Base-by-base conservation (phyloP, 305 asterid genomes). In the Striga hermonthica region DNA sequence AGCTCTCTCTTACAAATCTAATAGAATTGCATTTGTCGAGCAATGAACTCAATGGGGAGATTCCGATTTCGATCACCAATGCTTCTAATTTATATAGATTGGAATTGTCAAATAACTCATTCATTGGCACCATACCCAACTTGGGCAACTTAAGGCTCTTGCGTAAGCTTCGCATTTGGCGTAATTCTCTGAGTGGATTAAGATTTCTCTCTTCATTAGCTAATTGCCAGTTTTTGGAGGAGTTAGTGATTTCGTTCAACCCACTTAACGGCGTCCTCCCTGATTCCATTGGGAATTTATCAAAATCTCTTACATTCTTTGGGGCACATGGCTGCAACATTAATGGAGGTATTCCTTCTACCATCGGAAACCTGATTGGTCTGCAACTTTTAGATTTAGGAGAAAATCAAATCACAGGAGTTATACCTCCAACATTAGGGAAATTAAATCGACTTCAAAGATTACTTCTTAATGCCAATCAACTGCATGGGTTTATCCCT, bases 221-320 rank as follows among this genome's bases (percentile, higher is more conserved):
- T 4, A 57, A 66, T 34, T 74, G 82, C 40, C 60, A 13, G 52
- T 4, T 53, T 15, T 36, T 74, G 68, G 10, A 31, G 7, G 0
- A n/a, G 1, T 4, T 73, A 9, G 74, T 31, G 13, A 13, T 50
- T 3, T 62, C 55, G 13, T 35, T 0, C 9, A 74, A 77, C 50
- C 69, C 57, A 45, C 63, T 81, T 0, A 50, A 61, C 3, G 80
- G 80, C 1, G 3, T 5, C 37, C 77, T 80, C 38, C 82, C 82
- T 0, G 0, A 57, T 55, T 66, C 83, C 2, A 49, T 78, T 2
- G 78, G 81, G 16, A 75, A 78, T n/a, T 38, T 74, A 1, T 73
- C 76, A 4, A 35, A 73, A 1, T 72, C 76, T 39, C 47, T 78
- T 41, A 7, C 8, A 9, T 5, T 1, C 0, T 8, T 66, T 9